phyloP scores from a whole-genome alignment of 345 rosid species.

The Ceriops tagal region DNA sequence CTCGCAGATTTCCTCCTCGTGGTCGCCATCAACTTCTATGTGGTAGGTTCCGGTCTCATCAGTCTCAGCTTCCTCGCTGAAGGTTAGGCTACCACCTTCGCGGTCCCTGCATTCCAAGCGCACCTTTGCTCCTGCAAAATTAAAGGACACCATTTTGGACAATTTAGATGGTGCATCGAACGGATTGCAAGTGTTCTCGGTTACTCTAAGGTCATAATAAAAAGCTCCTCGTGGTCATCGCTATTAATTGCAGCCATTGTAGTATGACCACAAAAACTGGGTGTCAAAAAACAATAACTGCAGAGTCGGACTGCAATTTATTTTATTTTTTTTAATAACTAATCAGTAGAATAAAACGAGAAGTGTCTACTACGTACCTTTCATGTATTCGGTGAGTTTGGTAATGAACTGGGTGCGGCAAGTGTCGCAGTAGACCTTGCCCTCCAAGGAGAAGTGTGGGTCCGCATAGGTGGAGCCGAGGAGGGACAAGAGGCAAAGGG shows the following conservation, averaged over 20 bases:
- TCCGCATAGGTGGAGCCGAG: conserved; percentile 29
- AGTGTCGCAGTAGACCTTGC: conserved; percentile 61
- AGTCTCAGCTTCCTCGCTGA: conserved; percentile 36
- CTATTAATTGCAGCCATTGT: no score
- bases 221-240: no score
- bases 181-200: neutral
- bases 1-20: conserved; percentile 62
- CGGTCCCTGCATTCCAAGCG: conserved; percentile 52
- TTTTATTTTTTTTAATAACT: neutral
- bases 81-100: conserved; percentile 31
- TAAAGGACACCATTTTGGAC: neutral
- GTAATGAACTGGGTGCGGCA: conserved; percentile 63
- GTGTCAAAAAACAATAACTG: no score
- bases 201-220: no score
- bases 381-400: conserved; percentile 38
- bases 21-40: conserved; percentile 53
- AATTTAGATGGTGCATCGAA: no score
- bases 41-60: conserved; percentile 39
- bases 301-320: neutral
- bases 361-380: conserved; percentile 20
- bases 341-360: neutral
- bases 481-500: conserved; percentile 47
- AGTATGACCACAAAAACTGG: no score
- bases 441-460: conserved; percentile 38
- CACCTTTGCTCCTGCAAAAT: conserved; percentile 44